Evolutionary conservation across 331 rosid genomes (phyloP), one percentile per base, ranked within the genome.

Genomic region (Telfairia occidentalis): DNA sequence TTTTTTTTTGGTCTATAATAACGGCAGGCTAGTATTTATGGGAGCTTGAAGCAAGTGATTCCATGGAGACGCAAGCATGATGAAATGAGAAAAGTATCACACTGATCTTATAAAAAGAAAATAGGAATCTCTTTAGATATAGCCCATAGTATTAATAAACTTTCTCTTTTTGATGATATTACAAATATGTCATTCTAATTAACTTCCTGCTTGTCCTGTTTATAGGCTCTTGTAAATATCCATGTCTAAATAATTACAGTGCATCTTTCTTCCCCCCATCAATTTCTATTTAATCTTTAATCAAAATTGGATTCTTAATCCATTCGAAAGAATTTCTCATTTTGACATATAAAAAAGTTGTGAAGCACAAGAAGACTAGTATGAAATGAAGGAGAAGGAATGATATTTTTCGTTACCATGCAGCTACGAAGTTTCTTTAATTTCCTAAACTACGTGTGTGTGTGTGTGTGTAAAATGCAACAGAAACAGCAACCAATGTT

Each of bases 11-110:
- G 64, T 49, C 37, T 23, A 74, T n/a, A 30, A 29, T 7, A 67
- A 77, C 11, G 82, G 81, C 91, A 94, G 98, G 88, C 82, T 76
- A 81, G 78, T 80, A 80, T 95, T 80, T 91, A 76, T 84, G 89
- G 86, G 16, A 82, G 92, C 80, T 71, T 91, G 24, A 95, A 95
- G 96, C 96, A 89, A 78, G 88, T 78, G 90, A 92, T 91, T 85
- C 92, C 97, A 50, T 91, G 97, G 98, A 87, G 82, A 76, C 90
- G 93, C 79, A 87, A 55, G 81, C 82, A 83, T 55, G 85, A 84
- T 57, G 78, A 86, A 26, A 53, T 54, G 35, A 21, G 10, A 54
- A 21, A 7, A 13, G 24, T 21, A 10, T 43, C 24, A 45, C 23
- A 2, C 9, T 19, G n/a, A 45, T 71, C 46, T 8, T 63, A 40